Evolutionary conservation across 1,284 basidiomycete genomes (phyloP), one percentile per base, ranked within the genome.

Genomic region (Flammula alnicola): DNA sequence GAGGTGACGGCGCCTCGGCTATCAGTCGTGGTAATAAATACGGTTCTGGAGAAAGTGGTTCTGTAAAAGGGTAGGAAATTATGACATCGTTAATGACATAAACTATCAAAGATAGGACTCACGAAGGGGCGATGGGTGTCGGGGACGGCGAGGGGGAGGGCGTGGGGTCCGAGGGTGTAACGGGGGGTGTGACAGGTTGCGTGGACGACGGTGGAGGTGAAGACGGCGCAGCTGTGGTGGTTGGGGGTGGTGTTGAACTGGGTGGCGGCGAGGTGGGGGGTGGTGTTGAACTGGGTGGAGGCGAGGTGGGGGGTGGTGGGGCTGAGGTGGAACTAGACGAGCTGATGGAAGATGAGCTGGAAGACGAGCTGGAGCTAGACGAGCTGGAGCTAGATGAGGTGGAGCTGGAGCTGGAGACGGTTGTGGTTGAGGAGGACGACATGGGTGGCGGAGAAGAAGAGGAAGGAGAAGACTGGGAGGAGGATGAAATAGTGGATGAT

Each of bases 11-110:
- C 66, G n/a, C 86, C 86, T 37, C 66, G 63, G 51, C 67, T 72
- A 58, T 86, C 76, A 14, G 84, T 88, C 1, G 83, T 83, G 12
- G 77, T 78, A 29, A 86, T 54, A 44, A 77, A 76, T 14, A 83
- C 67, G 1, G 79, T 80, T 23, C 71, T 78, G 52, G 70, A 65
- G 41, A 84, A 69, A 5, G 83, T 86, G 7, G 77, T 76, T 49
- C 84, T 88, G 59, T 44, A 55, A 33, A 44, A n/a, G 45, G 41
- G 36, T 56, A 56, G 16, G 52, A 27, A 39, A 25, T 25, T 38
- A 60, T 55, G 48, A 59, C 62, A 52, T 55, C 36, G 46, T 45
- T 30, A 45, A 47, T 60, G 47, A 51, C 51, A 54, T 50, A 54
- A 49, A 37, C 36, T 25, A 47, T 49, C 40, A 45, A 40, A 47